Evolutionary conservation across 805 yeast genomes (phyloP).

Genomic region (Helenozyma rhizophorensis): DNA sequence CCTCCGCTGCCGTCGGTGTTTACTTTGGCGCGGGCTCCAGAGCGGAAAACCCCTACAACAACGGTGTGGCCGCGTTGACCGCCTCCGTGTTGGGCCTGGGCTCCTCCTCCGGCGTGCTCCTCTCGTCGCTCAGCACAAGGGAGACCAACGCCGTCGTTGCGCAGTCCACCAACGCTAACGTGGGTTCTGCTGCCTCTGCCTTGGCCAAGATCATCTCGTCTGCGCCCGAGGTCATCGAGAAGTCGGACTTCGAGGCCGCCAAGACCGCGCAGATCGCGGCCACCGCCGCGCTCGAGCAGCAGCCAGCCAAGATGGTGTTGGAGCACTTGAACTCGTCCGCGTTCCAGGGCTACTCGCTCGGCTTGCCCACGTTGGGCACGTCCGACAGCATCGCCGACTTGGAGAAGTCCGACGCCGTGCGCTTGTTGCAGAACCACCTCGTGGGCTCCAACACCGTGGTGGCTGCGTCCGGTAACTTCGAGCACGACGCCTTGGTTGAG

Average conservation of each 20-base stretch:
- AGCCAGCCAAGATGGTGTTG: conserved; percentile 52
- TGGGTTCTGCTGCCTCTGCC: conserved; percentile 48
- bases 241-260: conserved; percentile 44
- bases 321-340: conserved; percentile 82
- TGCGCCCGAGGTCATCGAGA: conserved; percentile 34
- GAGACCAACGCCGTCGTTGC: conserved; percentile 65
- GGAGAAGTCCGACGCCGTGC: conserved; percentile 52
- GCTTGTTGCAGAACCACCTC: conserved; percentile 53
- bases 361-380: conserved; percentile 75
- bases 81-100: conserved; percentile 46
- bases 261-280: conserved; percentile 43
- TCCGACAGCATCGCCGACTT: conserved; percentile 56
- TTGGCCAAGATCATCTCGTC: conserved; percentile 43
- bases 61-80: conserved; percentile 71
- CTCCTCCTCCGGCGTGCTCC: conserved; percentile 50
- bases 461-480: conserved; percentile 66
- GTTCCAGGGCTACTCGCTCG: conserved; percentile 80
- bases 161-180: conserved; percentile 47
- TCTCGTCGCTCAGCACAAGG: conserved; percentile 51
- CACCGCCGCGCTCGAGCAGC: conserved; percentile 53
- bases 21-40: conserved; percentile 76
- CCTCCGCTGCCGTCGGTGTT: conserved; percentile 62
- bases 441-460: conserved; percentile 63
- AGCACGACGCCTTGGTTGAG: conserved; percentile 66
- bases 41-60: conserved; percentile 74